phyloP scores from a whole-genome alignment of 306 rosid species.

The Pachyrhizus erosus region DNA sequence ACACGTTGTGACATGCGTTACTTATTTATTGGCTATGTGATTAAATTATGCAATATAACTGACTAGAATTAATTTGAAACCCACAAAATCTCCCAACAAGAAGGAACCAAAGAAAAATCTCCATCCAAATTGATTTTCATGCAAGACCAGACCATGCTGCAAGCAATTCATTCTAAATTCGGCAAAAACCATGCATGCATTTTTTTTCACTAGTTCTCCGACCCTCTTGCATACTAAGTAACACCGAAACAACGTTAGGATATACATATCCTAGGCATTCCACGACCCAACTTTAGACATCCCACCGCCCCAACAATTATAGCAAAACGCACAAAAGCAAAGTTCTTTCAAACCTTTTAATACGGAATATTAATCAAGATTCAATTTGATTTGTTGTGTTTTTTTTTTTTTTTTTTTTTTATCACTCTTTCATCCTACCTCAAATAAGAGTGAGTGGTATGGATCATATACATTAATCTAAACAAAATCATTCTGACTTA shows the following conservation, averaged over 20 bases:
- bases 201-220: neutral
- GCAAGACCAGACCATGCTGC: neutral
- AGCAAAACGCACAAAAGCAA: slow-evolving; percentile 16
- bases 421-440: neutral
- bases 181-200: slow-evolving; percentile 7
- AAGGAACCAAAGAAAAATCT: neutral
- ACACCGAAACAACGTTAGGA: neutral
- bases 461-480: too few species aligned
- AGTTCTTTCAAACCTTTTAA: slow-evolving; percentile 4
- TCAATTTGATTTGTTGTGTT: neutral
- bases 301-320: neutral
- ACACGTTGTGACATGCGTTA: too few species aligned
- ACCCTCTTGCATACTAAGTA: neutral
- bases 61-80: neutral
- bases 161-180: neutral
- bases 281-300: slow-evolving; percentile 2
- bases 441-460: too few species aligned
- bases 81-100: neutral
- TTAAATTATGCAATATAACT: neutral
- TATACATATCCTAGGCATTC: neutral
- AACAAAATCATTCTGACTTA: too few species aligned
- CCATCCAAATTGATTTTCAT: neutral
- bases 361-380: neutral
- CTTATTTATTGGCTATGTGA: neutral
- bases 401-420: too few species aligned